Conservation (phyloP, 768 basidiomycete species). For the Porphyrellus cyaneotinctus region DNA sequence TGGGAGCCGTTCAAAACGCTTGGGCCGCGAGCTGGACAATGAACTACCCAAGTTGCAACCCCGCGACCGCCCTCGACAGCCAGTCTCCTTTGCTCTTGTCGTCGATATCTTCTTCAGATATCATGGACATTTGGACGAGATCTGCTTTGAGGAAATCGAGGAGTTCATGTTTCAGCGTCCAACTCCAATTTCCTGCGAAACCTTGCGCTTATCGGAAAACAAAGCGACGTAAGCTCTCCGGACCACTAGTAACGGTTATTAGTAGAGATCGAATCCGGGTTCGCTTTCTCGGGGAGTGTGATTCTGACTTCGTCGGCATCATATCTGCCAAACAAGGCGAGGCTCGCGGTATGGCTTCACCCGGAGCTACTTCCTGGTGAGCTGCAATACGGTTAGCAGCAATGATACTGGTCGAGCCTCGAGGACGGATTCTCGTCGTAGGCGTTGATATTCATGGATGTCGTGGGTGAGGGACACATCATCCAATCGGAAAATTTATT, state of each 20-base stretch:
- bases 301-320: not conserved
- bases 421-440: too few relatives aligned
- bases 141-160: not conserved
- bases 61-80: not conserved
- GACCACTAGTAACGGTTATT: not conserved
- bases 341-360: not conserved
- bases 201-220: not conserved
- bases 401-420: too few relatives aligned
- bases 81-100: too few relatives aligned
- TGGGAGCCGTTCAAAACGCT: not conserved
- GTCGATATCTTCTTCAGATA: not conserved
- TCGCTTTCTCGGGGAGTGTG: not conserved
- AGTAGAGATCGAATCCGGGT: not conserved
- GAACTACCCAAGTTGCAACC: not conserved
- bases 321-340: not conserved
- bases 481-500: too few relatives aligned
- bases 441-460: too few relatives aligned
- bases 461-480: too few relatives aligned
- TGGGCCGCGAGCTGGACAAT: not conserved
- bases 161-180: not conserved
- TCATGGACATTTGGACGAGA: not conserved
- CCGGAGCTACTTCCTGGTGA: too few relatives aligned
- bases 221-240: not conserved
- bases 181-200: not conserved
- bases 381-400: too few relatives aligned